Percentiles rank a stretch among this genome's conserved stretches.
phyloP scores from a whole-genome alignment of 176 grass and related monocot genomes.

The Zoysia japonica region DNA sequence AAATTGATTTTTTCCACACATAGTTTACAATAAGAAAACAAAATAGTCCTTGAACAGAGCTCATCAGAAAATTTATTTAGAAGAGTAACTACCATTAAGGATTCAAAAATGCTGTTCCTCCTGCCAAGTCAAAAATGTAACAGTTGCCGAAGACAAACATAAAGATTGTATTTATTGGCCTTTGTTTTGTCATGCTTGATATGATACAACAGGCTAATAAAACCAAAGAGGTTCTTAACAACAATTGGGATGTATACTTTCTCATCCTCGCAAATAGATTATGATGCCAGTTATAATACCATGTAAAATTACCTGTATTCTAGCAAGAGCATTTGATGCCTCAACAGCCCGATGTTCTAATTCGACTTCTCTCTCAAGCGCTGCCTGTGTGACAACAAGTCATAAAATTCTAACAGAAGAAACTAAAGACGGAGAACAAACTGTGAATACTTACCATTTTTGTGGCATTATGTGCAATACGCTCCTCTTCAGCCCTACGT shows the following conservation, averaged over 20 bases:
- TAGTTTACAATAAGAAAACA: slow-evolving; percentile 19
- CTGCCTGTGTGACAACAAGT: slow-evolving; percentile 64
- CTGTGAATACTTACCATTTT: slow-evolving; percentile 69
- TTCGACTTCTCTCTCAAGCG: slow-evolving; percentile 98
- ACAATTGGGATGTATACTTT: slow-evolving; percentile 8
- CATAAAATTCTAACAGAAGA: slow-evolving; percentile 30
- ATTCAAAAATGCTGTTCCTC: not conserved
- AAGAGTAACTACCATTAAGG: slow-evolving; percentile 19
- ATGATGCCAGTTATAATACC: slow-evolving; percentile 47
- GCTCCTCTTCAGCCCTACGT: slow-evolving; percentile 94
- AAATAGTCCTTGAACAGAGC: slow-evolving; percentile 11
- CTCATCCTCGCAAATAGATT: slow-evolving; percentile 5
- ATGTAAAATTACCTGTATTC: slow-evolving; percentile 91
- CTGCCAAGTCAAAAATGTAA: slow-evolving; percentile 11
- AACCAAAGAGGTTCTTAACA: slow-evolving; percentile 12
- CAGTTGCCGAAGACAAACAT: not conserved
- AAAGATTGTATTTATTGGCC: slow-evolving; percentile 5
- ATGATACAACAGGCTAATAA: slow-evolving; percentile 17
- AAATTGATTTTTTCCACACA: slow-evolving; percentile 9
- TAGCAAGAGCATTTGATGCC: slow-evolving; percentile 98
- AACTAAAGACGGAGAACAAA: slow-evolving; percentile 14
- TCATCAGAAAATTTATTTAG: slow-evolving; percentile 15
- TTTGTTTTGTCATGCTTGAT: slow-evolving; percentile 15
- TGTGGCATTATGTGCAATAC: slow-evolving; percentile 91
- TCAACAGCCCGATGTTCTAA: slow-evolving; percentile 97